Percentiles rank a stretch among this genome's conserved stretches.
Conservation (phyloP, 306 rosid genomes). For the Lablab purpureus region DNA sequence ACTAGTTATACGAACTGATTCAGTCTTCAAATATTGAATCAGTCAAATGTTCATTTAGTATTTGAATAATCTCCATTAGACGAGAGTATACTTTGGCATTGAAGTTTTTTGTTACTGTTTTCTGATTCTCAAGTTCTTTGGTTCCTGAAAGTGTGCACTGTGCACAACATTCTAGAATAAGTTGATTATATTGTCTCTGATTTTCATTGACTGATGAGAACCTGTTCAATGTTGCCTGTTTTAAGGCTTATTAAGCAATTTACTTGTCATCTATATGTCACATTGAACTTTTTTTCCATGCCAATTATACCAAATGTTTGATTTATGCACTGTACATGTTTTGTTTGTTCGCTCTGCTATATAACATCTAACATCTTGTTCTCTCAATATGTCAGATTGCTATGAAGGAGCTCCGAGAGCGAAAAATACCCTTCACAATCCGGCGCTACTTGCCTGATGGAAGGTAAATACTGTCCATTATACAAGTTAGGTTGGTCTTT, state of each 20-base stretch:
- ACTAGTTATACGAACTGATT: neutral
- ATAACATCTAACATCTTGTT: conserved; percentile 33
- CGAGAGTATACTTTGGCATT: conserved; percentile 4
- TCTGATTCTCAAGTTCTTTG: neutral
- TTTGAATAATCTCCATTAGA: neutral
- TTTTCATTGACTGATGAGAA: neutral
- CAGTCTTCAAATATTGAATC: conserved; percentile 4
- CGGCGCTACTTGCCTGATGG: conserved; percentile 98
- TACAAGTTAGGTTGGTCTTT: neutral
- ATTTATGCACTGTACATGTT: neutral
- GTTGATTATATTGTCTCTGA: neutral
- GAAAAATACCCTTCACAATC: conserved; percentile 94
- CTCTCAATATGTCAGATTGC: conserved; percentile 68
- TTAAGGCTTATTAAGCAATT: neutral
- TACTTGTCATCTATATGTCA: neutral
- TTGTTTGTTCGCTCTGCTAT: conserved; percentile 16
- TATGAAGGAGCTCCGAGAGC: conserved; percentile 95
- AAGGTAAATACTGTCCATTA: conserved; percentile 56
- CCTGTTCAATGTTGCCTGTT: neutral
- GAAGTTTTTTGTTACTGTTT: conserved; percentile 2
- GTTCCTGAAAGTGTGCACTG: neutral
- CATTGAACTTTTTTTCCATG: neutral
- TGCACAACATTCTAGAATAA: neutral
- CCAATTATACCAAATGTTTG: neutral
- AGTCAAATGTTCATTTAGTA: neutral